A percentile compares a stretch with the other conserved stretches of the same genome.
Conservation (phyloP, 1,284 basidiomycete species). For the Sphaerobolus stellatus region DNA sequence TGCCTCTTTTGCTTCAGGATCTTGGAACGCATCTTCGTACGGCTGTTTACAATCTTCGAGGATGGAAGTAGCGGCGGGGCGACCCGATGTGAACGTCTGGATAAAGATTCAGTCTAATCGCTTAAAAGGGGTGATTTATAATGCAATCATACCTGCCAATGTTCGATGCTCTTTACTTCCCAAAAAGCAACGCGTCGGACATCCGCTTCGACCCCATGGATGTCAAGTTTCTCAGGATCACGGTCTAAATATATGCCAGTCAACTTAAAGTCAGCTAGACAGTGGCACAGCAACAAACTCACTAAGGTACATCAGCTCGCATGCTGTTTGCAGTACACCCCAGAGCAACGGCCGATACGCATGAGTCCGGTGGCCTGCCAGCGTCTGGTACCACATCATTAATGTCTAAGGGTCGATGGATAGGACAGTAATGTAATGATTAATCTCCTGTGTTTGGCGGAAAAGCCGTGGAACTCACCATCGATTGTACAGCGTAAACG, state of each 20-base stretch:
- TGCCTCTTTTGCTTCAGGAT: conserved; percentile 4
- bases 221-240: conserved; percentile 6
- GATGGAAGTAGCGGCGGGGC: conserved; percentile 6
- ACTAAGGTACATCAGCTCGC: conserved; percentile 3
- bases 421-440: background rate
- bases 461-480: conserved; percentile 7
- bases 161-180: conserved; percentile 13
- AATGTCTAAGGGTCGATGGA: conserved; percentile 10
- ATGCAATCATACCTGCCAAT: conserved; percentile 11
- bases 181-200: conserved; percentile 12
- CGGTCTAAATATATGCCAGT: conserved; percentile 4
- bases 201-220: conserved; percentile 9
- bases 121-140: background rate
- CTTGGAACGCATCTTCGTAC: conserved; percentile 10
- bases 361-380: conserved; percentile 13
- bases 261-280: conserved; percentile 8
- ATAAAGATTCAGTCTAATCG: background rate
- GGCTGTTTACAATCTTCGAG: conserved; percentile 10
- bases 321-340: conserved; percentile 10
- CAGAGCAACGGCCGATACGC: conserved; percentile 11
- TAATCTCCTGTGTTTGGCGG: background rate
- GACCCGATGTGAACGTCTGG: conserved; percentile 10
- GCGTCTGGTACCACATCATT: conserved; percentile 15
- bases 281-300: background rate
- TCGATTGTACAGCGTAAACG: conserved; percentile 11